Base-by-base conservation (phyloP, 2,329 filamentous ascomycete genomes). In the Metarhizium sp. region DNA sequence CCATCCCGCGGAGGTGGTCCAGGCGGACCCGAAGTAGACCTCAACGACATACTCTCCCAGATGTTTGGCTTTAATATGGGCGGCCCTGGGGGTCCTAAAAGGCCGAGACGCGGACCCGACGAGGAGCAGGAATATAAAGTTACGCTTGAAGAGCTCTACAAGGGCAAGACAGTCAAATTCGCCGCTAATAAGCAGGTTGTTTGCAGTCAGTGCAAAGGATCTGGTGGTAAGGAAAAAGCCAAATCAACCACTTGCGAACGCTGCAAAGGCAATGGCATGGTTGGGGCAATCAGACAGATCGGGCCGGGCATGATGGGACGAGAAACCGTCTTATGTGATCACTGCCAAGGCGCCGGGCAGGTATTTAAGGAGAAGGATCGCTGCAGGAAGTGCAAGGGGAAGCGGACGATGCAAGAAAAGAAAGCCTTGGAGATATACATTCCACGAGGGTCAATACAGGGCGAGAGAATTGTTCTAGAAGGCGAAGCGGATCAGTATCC, bases 351-450 rank as follows among this genome's bases (percentile, higher is more conserved):
- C 38, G 81, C 85, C n/a, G 94, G 94, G 6, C 85, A 86, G 66
- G 85, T 92, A 66, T 95, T 85, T 75, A 92, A 92, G 71, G 90
- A 96, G 67, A 97, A 97, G 78, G 94, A 99, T 67, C 90, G 90
- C 68, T 99, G 94, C 79, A 96, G 95, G 79, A 96, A 94, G 78
- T 99, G 94, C 83, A 97, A 97, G 75, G 94, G 94, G 66, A 89
- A 88, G 71, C 83, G 90, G 59, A 91, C 90, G 14, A 84, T 85
- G 48, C 87, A 91, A 65, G 88, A 94, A 73, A 94, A 89, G 73
- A 99, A 97, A 76, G 88, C 92, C 3, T 78, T 99, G 58, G 94
- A 99, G 74, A 86, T 99, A 53, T 97, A 97, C 75, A 96, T 99
- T 58, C 91, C 92, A 10, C 84, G 88, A 53, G 92, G 92, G 50